Evolutionary conservation across 768 basidiomycete genomes (phyloP).

Genomic region (Tricholoma bakamatsutake): DNA sequence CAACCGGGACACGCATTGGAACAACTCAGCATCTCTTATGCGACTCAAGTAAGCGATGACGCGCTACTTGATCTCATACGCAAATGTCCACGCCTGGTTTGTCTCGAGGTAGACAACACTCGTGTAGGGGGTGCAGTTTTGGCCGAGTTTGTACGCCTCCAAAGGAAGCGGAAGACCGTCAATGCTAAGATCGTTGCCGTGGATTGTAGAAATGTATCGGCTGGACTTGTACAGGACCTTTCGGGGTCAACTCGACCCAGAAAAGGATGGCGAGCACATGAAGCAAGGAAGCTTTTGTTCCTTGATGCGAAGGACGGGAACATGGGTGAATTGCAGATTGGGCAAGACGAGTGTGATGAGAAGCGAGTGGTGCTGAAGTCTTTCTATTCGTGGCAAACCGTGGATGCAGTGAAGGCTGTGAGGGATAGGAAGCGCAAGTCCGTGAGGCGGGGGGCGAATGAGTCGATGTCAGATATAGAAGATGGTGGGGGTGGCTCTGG

Average conservation of each 20-base stretch:
- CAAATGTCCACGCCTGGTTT: conserved; percentile 52
- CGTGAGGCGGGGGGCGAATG: conserved; percentile 38
- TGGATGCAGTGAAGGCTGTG: conserved; percentile 65
- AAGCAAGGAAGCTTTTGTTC: conserved; percentile 62
- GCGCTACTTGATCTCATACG: conserved; percentile 60
- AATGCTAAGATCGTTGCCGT: conserved; percentile 62
- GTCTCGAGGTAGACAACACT: conserved; percentile 79
- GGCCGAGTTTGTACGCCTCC: conserved; percentile 59
- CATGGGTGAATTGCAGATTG: conserved; percentile 55
- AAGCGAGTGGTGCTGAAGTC: conserved; percentile 71
- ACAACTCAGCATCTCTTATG: conserved; percentile 65
- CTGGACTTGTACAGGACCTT: conserved; percentile 58
- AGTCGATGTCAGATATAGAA: conserved; percentile 26
- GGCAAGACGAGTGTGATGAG: conserved; percentile 80
- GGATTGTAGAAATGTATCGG: conserved; percentile 70
- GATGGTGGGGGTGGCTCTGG: conserved; percentile 8
- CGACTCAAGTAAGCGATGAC: conserved; percentile 55
- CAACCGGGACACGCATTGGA: conserved; percentile 66
- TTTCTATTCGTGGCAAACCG: conserved; percentile 83
- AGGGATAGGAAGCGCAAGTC: conserved; percentile 64
- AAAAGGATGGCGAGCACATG: conserved; percentile 69
- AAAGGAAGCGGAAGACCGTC: conserved; percentile 37
- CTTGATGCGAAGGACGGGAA: conserved; percentile 65
- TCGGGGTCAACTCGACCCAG: conserved; percentile 55
- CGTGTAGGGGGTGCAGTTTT: conserved; percentile 56